A percentile compares a stretch with the other conserved stretches of the same genome.
Conservation (phyloP, 495 filamentous ascomycete species). For the Tetracladium setigerum region DNA sequence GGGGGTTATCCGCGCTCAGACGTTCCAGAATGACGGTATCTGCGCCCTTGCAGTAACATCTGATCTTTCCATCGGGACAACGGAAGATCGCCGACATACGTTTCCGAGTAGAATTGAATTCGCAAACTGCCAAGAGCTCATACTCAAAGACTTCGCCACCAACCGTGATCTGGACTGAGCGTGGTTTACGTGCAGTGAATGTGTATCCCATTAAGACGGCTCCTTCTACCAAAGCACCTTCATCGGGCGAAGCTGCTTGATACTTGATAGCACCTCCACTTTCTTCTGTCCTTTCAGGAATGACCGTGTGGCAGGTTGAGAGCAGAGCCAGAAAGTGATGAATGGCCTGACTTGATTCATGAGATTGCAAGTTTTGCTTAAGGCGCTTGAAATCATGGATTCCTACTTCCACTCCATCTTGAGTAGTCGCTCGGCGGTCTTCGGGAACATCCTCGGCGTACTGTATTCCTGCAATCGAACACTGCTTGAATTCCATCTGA, state of each 20-base stretch:
- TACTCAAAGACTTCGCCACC: constrained; percentile 69
- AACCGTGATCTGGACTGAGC: constrained; percentile 71
- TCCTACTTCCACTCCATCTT: constrained; percentile 70
- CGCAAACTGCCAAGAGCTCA: constrained; percentile 89
- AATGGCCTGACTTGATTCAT: constrained; percentile 62
- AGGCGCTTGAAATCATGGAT: constrained; percentile 84
- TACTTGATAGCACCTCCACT: constrained; percentile 83
- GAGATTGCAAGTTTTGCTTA: constrained; percentile 61
- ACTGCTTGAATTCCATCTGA: constrained; percentile 98
- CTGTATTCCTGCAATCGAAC: constrained; percentile 84
- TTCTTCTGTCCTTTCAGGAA: constrained; percentile 76
- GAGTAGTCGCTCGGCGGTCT: constrained; percentile 70
- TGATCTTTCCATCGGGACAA: constrained; percentile 91
- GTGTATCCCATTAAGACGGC: constrained; percentile 78
- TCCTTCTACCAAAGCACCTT: constrained; percentile 92
- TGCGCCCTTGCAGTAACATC: constrained; percentile 92
- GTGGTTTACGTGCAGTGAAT: constrained; percentile 85
- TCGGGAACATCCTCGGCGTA: constrained; percentile 92
- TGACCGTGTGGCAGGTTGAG: constrained; percentile 93
- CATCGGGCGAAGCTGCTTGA: constrained; percentile 95
- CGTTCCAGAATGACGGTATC: constrained; percentile 95
- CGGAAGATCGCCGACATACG: constrained; percentile 96
- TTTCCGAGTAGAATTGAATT: constrained; percentile 98
- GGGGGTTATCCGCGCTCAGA: constrained; percentile 69
- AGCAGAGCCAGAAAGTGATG: constrained; percentile 86